Evolutionary conservation across 352 stramenopile species (phyloP), one percentile per base, ranked within the genome.

Genomic region (Phytophthora macrochlamydospora): DNA sequence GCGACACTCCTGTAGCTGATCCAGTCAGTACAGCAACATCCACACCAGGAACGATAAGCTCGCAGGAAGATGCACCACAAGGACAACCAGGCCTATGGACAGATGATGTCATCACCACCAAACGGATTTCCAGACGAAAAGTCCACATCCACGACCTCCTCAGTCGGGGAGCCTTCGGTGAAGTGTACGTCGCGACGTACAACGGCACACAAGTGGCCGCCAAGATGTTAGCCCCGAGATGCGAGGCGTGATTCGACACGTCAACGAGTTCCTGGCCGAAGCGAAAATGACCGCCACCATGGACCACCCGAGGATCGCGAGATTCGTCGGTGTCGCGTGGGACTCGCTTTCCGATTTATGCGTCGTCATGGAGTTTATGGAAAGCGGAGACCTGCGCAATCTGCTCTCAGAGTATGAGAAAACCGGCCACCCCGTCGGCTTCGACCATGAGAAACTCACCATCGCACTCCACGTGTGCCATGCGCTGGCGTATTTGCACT

Each of bases 321-420:
- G n/a, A 5, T 85, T 85, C 30, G 51, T 87, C 29, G 79, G 77
- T 6, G 72, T 87, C 2, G 77, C 77, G 13, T 87, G 79, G 76
- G 73, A 69, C n/a, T 65, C 64, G 33, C 54, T 76, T 5, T 65
- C 43, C 2, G 63, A 76, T 32, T 13, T 75, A 12, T 83, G 71
- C 38, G 54, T 77, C 24, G 56, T 79, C 6, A 44, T 64, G 29
- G 72, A 80, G 40, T 75, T 57, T 43, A 65, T 76, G 51, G 57
- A 75, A 3, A 35, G 56, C 7, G 71, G 71, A 5, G 69, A 77
- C 31, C 51, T 76, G 4, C 56, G 65, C 8, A 45, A 51, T 13
- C 48, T 70, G 35, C 59, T 73, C 50, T 44, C 42, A 30, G 29
- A 65, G 37, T 62, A 53, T 40, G 38, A 68, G 38, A 35, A 11